Conservation (phyloP, 2,329 filamentous ascomycete genomes). For the Diaporthe destruens region DNA sequence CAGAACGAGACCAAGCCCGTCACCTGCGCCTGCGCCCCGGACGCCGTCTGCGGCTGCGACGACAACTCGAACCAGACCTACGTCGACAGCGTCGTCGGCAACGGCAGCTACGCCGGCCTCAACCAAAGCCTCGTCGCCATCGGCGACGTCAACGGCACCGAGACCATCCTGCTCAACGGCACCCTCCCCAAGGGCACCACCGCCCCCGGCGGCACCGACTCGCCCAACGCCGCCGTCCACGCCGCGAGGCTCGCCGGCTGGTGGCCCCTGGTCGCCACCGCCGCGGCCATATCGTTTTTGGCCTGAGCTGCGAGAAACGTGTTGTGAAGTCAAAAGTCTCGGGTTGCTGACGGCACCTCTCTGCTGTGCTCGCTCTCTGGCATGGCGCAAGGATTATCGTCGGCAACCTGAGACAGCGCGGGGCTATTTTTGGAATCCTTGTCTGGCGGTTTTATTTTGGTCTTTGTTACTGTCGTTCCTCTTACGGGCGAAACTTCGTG, state of each 20-base stretch:
- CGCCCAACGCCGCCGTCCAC: constrained; percentile 53
- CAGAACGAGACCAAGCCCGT: constrained; percentile 72
- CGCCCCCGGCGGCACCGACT: constrained; percentile 58
- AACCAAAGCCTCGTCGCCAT: constrained; percentile 75
- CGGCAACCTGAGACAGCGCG: too few species aligned
- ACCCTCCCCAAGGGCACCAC: constrained; percentile 78
- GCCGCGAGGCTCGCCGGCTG: constrained; percentile 57
- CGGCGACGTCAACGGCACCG: constrained; percentile 71
- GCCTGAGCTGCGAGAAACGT: constrained; percentile 49
- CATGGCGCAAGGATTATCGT: too few species aligned
- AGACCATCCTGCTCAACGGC: constrained; percentile 80
- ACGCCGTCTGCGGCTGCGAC: constrained; percentile 75
- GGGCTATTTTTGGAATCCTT: not conserved
- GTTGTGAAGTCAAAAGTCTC: too few species aligned
- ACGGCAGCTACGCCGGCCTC: constrained; percentile 69
- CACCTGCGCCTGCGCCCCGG: constrained; percentile 70
- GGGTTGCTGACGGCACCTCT: too few species aligned
- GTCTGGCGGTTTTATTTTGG: not conserved
- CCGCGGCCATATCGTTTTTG: constrained; percentile 59
- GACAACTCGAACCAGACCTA: constrained; percentile 72
- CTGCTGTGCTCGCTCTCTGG: not conserved
- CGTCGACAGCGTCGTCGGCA: constrained; percentile 72
- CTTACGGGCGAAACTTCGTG: not conserved
- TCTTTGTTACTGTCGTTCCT: not conserved
- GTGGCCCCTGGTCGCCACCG: constrained; percentile 63